phyloP scores from a whole-genome alignment of 2,329 filamentous ascomycete genomes.

The Cladophialophora immunda region DNA sequence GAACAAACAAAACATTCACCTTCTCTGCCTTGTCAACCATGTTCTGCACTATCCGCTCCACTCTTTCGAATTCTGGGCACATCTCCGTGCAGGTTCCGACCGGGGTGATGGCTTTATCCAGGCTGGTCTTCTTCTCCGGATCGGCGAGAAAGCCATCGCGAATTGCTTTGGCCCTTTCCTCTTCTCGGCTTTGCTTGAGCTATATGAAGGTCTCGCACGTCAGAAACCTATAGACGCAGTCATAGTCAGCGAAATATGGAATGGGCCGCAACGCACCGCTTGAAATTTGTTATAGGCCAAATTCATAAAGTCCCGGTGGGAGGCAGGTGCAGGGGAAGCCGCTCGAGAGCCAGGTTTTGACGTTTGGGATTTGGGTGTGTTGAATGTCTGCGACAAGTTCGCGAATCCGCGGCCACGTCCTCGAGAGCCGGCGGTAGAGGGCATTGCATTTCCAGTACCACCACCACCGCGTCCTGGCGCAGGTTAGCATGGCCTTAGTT shows the following conservation, averaged over 20 bases:
- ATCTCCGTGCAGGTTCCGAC: slow-evolving; percentile 70
- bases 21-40: slow-evolving; percentile 69
- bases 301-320: slow-evolving; percentile 36
- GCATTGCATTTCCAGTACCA: slow-evolving; percentile 18
- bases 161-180: slow-evolving; percentile 61
- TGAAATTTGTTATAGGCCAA: slow-evolving; percentile 32
- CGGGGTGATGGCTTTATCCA: slow-evolving; percentile 68
- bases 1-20: slow-evolving; percentile 48
- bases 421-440: slow-evolving; percentile 23
- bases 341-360: slow-evolving; percentile 31
- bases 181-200: slow-evolving; percentile 60
- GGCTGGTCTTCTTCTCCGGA: slow-evolving; percentile 66
- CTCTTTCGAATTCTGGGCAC: slow-evolving; percentile 71
- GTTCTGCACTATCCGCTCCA: slow-evolving; percentile 68
- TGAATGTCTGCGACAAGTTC: slow-evolving; percentile 34
- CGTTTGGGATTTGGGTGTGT: slow-evolving; percentile 23
- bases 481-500: slow-evolving; percentile 11
- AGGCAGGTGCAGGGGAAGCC: slow-evolving; percentile 31
- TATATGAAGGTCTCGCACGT: slow-evolving; percentile 43
- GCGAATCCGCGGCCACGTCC: slow-evolving; percentile 33
- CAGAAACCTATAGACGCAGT: slow-evolving; percentile 38
- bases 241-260: slow-evolving; percentile 36
- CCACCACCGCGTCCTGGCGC: slow-evolving; percentile 34
- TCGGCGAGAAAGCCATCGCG: slow-evolving; percentile 64
- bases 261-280: slow-evolving; percentile 35